Conservation (phyloP, 1,139 yeast genomes). For the Debaryomyces sp. region DNA sequence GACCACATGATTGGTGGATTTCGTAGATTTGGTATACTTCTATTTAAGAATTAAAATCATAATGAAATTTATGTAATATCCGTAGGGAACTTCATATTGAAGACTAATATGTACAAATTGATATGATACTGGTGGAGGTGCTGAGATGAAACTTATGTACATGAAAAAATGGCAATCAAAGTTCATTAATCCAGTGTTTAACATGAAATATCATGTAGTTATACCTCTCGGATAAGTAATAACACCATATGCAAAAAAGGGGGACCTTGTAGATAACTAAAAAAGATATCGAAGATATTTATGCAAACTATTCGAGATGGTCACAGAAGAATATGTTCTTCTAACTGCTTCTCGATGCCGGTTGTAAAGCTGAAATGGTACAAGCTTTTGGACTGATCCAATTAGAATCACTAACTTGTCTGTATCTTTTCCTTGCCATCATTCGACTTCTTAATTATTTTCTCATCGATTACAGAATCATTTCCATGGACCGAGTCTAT, state of each 20-base stretch:
- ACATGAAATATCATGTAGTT: neutral
- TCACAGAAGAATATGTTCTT: neutral
- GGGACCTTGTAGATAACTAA: neutral
- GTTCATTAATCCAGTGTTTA: neutral
- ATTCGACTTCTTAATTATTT: slow-evolving; percentile 15
- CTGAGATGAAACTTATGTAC: neutral
- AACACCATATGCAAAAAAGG: neutral
- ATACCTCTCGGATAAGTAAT: neutral
- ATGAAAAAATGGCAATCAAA: neutral
- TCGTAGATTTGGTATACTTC: neutral
- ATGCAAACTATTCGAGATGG: neutral
- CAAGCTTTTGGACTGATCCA: neutral
- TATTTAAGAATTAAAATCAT: neutral
- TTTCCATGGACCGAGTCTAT: slow-evolving; percentile 53
- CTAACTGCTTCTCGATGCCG: neutral
- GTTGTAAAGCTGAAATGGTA: neutral
- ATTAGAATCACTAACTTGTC: neutral
- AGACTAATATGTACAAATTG: neutral
- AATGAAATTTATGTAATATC: neutral
- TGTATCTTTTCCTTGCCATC: neutral
- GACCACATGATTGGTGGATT: neutral
- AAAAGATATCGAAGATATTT: neutral
- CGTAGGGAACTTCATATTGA: neutral
- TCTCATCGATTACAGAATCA: slow-evolving; percentile 42
- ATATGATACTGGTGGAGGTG: neutral